phyloP scores from a whole-genome alignment of 2,329 filamentous ascomycete genomes.

The Mycosphaerelloides madeirae region DNA sequence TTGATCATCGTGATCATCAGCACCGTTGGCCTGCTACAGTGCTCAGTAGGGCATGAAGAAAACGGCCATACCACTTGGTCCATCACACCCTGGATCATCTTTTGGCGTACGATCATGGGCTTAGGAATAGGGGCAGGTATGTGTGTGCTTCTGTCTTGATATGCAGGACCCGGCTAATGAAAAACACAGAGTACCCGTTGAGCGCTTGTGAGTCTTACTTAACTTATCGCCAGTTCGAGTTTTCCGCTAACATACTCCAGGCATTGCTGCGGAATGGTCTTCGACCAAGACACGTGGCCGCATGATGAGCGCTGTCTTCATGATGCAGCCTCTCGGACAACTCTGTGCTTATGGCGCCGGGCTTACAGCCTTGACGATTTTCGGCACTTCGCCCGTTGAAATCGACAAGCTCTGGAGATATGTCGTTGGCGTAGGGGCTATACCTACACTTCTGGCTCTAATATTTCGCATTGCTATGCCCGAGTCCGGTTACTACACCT shows the following conservation, averaged over 20 bases:
- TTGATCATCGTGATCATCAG: conserved; percentile 39
- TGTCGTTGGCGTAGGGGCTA: conserved; percentile 38
- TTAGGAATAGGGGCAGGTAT: conserved; percentile 34
- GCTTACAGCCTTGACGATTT: conserved; percentile 11
- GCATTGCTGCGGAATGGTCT: conserved; percentile 38
- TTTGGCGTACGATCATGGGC: conserved; percentile 39
- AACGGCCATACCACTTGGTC: conserved; percentile 31
- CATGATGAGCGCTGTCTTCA: conserved; percentile 41
- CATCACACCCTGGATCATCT: conserved; percentile 37
- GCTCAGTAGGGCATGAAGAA: conserved; percentile 25
- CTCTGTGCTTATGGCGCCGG: conserved; percentile 26
- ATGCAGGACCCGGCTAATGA: not conserved
- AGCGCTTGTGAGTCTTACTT: conserved; percentile 27
- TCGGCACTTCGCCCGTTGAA: conserved; percentile 27
- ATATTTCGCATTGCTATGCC: conserved; percentile 39
- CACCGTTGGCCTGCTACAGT: conserved; percentile 37
- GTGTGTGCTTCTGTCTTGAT: not conserved
- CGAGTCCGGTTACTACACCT: conserved; percentile 37
- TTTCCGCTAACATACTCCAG: not conserved
- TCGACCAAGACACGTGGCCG: conserved; percentile 34
- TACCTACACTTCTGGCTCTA: conserved; percentile 36
- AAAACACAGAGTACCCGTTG: conserved; percentile 28
- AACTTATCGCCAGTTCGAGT: not conserved
- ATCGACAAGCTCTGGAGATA: conserved; percentile 39
- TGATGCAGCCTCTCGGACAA: conserved; percentile 41